Base-by-base conservation (phyloP, 352 stramenopile genomes). In the Globisporangium takayamanum region DNA sequence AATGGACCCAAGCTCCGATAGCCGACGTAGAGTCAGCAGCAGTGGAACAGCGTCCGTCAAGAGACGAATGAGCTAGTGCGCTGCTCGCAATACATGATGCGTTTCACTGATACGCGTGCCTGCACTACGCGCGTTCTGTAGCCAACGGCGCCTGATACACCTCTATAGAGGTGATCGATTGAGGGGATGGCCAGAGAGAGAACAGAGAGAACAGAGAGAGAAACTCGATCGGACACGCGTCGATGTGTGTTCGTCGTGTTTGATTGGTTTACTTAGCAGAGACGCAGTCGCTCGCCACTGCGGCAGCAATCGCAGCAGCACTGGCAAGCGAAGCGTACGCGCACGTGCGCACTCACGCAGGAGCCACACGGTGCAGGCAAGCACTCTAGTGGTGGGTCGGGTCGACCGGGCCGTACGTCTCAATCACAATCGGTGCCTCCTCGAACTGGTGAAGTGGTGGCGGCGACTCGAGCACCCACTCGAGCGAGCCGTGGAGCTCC, bases 391-490 rank as follows among this genome's bases (percentile, higher is more conserved):
- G 76, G 70, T 75, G 63, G 67, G 79, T 86, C 39, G 85, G 86
- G 72, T 95, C 86, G 52, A 92, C 74, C 61, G 85, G 73, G 68
- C 83, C 87, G 67, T 87, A 93, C 49, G 84, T 94, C 73, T 96
- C 87, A 42, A 96, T 84, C 66, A 96, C 79, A 59, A 96, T 77
- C 55, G 87, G 87, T 15, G 84, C 72, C 63, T 96, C 87, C 37
- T 93, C 83, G 60, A 96, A 96, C 81, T 96, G 87, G 70, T 96
- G 87, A 72, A 94, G 57, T 65, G 87, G 87, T 65, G 87, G 83
- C 15, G 87, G 87, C 64, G 83, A 91, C 58, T 67, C 70, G 60
- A 96, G 70, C 64, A 86, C 78, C 84, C 84, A 96, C 71, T 96
- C 87, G 20, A 96, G 72, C 50, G 83, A 90, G 68, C 88, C 73